Conservation (phyloP, 768 basidiomycete genomes). For the Mycena indigotica region DNA sequence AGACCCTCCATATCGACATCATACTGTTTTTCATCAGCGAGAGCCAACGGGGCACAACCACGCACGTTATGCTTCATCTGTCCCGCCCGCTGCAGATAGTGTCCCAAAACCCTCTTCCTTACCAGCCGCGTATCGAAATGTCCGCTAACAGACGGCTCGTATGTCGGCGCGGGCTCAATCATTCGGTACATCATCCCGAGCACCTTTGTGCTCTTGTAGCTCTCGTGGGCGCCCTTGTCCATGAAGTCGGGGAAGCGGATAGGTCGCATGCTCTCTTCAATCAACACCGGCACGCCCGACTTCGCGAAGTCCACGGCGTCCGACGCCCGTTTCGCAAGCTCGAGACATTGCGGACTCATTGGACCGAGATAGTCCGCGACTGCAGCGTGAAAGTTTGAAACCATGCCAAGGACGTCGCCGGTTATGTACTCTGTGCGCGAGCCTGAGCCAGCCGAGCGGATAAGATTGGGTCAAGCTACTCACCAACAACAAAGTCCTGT, state of each 20-base stretch:
- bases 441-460: neutral
- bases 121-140: constrained; percentile 14
- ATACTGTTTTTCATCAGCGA: too few relatives aligned
- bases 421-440: constrained; percentile 13
- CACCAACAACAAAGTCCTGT: constrained; percentile 18
- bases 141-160: constrained; percentile 1
- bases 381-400: constrained; percentile 4
- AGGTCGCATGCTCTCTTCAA: constrained; percentile 6
- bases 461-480: neutral
- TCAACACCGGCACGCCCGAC: constrained; percentile 13
- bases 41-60: too few relatives aligned
- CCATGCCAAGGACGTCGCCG: constrained; percentile 16
- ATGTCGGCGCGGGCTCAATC: constrained; percentile 22
- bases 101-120: neutral
- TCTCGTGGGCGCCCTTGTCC: constrained; percentile 1
- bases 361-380: constrained; percentile 16
- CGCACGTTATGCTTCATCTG: constrained; percentile 17
- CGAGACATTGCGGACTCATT: constrained; percentile 3
- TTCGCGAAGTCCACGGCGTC: constrained; percentile 23
- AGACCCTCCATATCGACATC: constrained; percentile 17
- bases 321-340: constrained; percentile 16
- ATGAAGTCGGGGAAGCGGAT: constrained; percentile 20
- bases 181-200: constrained; percentile 21
- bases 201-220: constrained; percentile 13
- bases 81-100: constrained; percentile 13